Evolutionary conservation across 1,139 yeast genomes (phyloP), one percentile per base, ranked within the genome.

Genomic region (Arxiozyma slooffiae): DNA sequence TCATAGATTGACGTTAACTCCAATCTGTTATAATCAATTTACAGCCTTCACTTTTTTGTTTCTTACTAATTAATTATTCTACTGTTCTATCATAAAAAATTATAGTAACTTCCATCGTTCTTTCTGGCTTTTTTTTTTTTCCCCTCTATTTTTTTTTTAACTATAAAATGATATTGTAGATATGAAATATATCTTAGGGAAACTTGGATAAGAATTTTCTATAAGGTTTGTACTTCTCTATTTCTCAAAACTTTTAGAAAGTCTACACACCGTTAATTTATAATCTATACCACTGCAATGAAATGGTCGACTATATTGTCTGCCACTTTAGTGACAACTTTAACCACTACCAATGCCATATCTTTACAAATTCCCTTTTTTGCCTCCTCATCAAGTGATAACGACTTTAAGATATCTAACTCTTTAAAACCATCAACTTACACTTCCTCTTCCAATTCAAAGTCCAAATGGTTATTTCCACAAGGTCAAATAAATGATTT

Each of bases 341-440:
- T 34, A n/a, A 42, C 21, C 1, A 38, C 41, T 20, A 30, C 30
- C 11, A 42, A 45, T 18, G 48, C 48, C 23, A 30, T 40, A 26
- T 45, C 48, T 30, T 26, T 45, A 30, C 48, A 45, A 45, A 36
- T 26, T 18, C 48, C 48, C 41, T 39, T 45, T 26, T 38, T 38
- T 30, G 37, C 26, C 37, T 42, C 48, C 37, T 39, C 41, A 2
- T 38, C 37, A 16, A 45, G 38, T 9, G 22, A 26, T 20, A 21
- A 20, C 9, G 48, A 45, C 23, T 7, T 45, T 18, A 34, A 45
- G 22, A 4, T 23, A 6, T 26, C 38, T 24, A 24, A 24, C 17
- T 16, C 17, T 41, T 41, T 41, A 9, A 41, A 26, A 23, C 42
- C 42, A 5, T 16, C 17, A 6, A 41, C 18, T 14, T 7, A 41